Conservation (phyloP, 345 rosid species). For the Sonneratia alba region DNA sequence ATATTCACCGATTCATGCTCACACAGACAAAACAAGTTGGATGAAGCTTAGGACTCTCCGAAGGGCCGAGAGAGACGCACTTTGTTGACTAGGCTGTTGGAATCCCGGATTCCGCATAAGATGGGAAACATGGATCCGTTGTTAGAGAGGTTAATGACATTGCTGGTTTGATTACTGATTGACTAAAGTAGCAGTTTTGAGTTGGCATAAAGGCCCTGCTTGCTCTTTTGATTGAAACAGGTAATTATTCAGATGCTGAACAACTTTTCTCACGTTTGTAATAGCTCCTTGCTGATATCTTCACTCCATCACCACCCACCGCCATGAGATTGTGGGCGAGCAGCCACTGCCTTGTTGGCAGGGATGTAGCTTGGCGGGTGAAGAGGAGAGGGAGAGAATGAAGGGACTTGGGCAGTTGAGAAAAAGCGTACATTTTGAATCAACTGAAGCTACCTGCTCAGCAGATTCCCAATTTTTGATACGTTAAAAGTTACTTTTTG, state of each 20-base stretch:
- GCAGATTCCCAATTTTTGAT: no score
- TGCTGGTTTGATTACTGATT: constrained; percentile 68
- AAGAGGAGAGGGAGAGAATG: no score
- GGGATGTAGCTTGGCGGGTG: no score
- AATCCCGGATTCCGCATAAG: constrained; percentile 77
- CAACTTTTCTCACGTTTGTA: constrained; percentile 80
- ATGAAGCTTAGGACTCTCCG: constrained; percentile 54
- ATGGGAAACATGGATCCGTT: constrained; percentile 56
- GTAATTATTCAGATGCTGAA: constrained; percentile 63
- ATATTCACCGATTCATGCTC: constrained; percentile 38
- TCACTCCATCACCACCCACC: no score
- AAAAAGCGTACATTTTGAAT: no score
- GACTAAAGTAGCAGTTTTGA: constrained; percentile 59
- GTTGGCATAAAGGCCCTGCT: constrained; percentile 74
- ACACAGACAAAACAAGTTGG: constrained; percentile 77
- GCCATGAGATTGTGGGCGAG: no score
- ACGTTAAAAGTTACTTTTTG: no score
- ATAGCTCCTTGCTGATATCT: background rate
- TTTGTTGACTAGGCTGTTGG: constrained; percentile 53
- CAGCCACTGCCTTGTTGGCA: no score
- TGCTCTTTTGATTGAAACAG: constrained; percentile 67
- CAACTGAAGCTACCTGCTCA: no score
- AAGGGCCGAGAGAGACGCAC: constrained; percentile 41
- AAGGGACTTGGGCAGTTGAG: no score
- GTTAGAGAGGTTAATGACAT: constrained; percentile 50